Base-by-base conservation (phyloP, 306 rosid genomes). In the Quercus parvula region DNA sequence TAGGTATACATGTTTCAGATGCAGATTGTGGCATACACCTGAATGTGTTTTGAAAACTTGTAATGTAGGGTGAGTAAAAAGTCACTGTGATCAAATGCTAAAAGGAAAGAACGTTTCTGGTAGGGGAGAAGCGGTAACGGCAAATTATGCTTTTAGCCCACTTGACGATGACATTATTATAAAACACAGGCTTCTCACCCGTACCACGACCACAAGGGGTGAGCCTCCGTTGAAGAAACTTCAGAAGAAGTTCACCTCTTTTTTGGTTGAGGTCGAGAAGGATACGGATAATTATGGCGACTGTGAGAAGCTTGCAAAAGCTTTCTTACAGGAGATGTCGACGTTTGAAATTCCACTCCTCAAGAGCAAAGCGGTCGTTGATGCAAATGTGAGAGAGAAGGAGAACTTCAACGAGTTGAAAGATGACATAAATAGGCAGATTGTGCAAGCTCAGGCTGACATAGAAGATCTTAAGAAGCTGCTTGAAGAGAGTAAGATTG, bases 151-250 rank as follows among this genome's bases (percentile, higher is more conserved):
- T 5, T 94, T 94, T 51, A 97, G 93, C 6, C 88, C 89, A 0
- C 70, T 79, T 2, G 96, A 92, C 30, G 97, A 91, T 71, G 98
- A 94, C 77, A 28, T 68, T 5, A 94, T 94, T 15, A 94, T 94
- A 75, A 94, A 91, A 76, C 97, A 92, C 86, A 85, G 99, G 76
- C 99, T 94, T 74, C 94, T 94, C 15, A 92, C 99, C 6, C 97
- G 97, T 5, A 90, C 97, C 68, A 92, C 99, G 2, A 94, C 99
- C 62, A 92, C 97, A 2, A 80, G 97, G 51, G 99, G 97, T 30
- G 97, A 94, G 7, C 99, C 99, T 38, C 99, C 99, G 0, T 68
- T 92, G 85, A 95, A 91, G 86, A 95, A 95, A 87, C 98, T 95
- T 68, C 99, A 90, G 85, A 92, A 95, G 78, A 92, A 92, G 88